A percentile compares a stretch with the other conserved stretches of the same genome.
phyloP scores from a whole-genome alignment of 371 early-diverging fungal species.

The Mucor indicus region DNA sequence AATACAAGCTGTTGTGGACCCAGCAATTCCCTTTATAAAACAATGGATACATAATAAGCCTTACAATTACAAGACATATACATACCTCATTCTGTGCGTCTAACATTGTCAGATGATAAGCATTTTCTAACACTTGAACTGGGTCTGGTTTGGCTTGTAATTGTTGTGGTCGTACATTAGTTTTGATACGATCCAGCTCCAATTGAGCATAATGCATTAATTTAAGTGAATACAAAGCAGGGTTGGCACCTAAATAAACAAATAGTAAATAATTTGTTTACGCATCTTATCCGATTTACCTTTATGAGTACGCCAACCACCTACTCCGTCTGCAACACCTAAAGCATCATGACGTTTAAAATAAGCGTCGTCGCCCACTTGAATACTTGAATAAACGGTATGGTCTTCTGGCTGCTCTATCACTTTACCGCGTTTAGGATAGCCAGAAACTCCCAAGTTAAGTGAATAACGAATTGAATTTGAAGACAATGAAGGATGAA shows the following conservation, averaged over 20 bases:
- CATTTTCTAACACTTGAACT: slow-evolving; percentile 64
- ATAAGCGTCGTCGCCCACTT: slow-evolving; percentile 84
- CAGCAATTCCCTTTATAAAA: slow-evolving; percentile 59
- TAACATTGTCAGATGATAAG: slow-evolving; percentile 62
- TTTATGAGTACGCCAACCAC: slow-evolving; percentile 69
- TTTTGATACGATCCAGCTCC: slow-evolving; percentile 66
- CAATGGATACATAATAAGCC: too few species aligned
- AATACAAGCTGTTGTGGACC: slow-evolving; percentile 88
- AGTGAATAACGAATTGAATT: slow-evolving; percentile 50
- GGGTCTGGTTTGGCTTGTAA: slow-evolving; percentile 41
- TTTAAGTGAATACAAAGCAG: slow-evolving; percentile 83
- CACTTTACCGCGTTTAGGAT: slow-evolving; percentile 60
- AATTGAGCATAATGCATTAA: slow-evolving; percentile 85
- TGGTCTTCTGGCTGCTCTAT: slow-evolving; percentile 50
- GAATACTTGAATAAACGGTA: slow-evolving; percentile 71
- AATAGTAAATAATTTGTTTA: background rate
- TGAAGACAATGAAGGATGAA: slow-evolving; percentile 35
- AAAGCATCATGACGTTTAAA: slow-evolving; percentile 74
- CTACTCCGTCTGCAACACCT: slow-evolving; percentile 85
- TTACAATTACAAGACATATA: too few species aligned
- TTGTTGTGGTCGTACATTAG: slow-evolving; percentile 26
- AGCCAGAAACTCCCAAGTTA: slow-evolving; percentile 75
- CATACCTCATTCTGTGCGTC: slow-evolving; percentile 71
- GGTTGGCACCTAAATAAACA: slow-evolving; percentile 64
- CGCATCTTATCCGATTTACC: slow-evolving; percentile 15